Conservation (phyloP, 2,329 filamentous ascomycete species). For the Penicillium sp. region DNA sequence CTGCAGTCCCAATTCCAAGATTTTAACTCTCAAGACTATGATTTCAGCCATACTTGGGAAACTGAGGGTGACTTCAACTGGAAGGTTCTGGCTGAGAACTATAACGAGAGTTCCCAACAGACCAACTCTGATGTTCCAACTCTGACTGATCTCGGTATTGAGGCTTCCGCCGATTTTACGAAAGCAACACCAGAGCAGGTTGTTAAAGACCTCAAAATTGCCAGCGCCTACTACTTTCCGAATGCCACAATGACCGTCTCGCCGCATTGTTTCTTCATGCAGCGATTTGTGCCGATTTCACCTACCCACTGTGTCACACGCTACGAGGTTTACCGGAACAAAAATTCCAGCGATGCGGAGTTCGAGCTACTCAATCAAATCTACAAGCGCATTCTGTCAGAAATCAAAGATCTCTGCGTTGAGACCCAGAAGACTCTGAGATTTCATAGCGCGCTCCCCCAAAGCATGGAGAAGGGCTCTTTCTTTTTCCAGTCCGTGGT, state of each 20-base stretch:
- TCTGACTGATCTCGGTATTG: conserved; percentile 53
- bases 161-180: conserved; percentile 48
- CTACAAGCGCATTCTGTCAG: conserved; percentile 63
- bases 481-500: conserved; percentile 56
- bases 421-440: conserved; percentile 59
- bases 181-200: conserved; percentile 49
- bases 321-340: conserved; percentile 65
- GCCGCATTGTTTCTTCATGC: conserved; percentile 61
- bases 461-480: conserved; percentile 56
- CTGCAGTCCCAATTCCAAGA: conserved; percentile 11
- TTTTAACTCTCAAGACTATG: conserved; percentile 19
- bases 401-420: conserved; percentile 62
- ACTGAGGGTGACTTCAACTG: conserved; percentile 20
- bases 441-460: conserved; percentile 59
- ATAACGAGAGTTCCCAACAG: conserved; percentile 56
- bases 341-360: conserved; percentile 55
- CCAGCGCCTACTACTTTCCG: conserved; percentile 37
- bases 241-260: conserved; percentile 34
- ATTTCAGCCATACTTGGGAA: conserved; percentile 21
- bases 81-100: conserved; percentile 22
- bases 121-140: conserved; percentile 22
- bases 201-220: conserved; percentile 41
- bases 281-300: conserved; percentile 58
- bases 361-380: conserved; percentile 57
- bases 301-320: conserved; percentile 54